phyloP scores from a whole-genome alignment of 2,329 filamentous ascomycete species.

The Talaromyces piceae region DNA sequence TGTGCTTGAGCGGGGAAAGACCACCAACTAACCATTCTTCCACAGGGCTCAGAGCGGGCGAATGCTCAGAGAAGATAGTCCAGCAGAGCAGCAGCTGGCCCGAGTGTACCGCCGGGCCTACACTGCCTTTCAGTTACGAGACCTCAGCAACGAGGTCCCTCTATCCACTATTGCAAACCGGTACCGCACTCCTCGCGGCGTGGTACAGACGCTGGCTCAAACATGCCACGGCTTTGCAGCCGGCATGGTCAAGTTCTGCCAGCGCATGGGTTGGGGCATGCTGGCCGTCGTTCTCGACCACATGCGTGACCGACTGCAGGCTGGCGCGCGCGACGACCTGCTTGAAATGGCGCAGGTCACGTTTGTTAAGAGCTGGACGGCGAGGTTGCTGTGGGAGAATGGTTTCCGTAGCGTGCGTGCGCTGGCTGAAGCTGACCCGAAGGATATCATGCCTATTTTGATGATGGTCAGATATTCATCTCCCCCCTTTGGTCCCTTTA shows the following conservation, averaged over 20 bases:
- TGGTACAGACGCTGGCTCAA: conserved; percentile 64
- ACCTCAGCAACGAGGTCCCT: conserved; percentile 69
- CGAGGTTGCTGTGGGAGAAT: conserved; percentile 67
- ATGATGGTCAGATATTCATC: conserved; percentile 49
- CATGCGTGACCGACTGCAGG: conserved; percentile 65
- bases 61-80: conserved; percentile 53
- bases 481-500: background rate
- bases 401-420: conserved; percentile 62
- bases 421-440: conserved; percentile 61
- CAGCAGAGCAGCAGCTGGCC: conserved; percentile 53
- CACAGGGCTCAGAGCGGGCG: conserved; percentile 58
- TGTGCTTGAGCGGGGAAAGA: no score
- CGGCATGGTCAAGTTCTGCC: conserved; percentile 72
- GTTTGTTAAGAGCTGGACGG: conserved; percentile 70
- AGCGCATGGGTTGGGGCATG: conserved; percentile 68
- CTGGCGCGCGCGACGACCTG: conserved; percentile 63
- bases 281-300: conserved; percentile 66
- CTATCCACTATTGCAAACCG: conserved; percentile 62
- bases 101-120: conserved; percentile 67
- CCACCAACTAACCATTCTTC: background rate
- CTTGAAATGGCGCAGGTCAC: conserved; percentile 64
- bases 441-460: conserved; percentile 62
- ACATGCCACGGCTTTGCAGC: conserved; percentile 72
- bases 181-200: conserved; percentile 62
- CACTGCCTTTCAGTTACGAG: conserved; percentile 66